phyloP scores from a whole-genome alignment of 2,329 filamentous ascomycete species.

The Lachnellula willkommii region DNA sequence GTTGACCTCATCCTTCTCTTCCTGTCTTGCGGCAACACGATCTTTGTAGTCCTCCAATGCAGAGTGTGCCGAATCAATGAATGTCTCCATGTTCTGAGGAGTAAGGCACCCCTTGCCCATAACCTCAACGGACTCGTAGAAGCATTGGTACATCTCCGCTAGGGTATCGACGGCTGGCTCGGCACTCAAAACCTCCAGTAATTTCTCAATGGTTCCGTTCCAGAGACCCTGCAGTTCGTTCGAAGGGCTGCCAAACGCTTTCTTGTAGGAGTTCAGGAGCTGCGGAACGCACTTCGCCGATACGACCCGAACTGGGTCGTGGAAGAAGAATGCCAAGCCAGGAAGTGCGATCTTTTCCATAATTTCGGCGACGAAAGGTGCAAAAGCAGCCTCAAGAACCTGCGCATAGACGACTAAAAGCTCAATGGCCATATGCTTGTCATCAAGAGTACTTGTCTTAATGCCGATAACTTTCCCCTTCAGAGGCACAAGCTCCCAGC shows the following conservation, averaged over 20 bases:
- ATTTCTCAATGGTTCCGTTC: slow-evolving; percentile 78
- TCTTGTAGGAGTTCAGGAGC: slow-evolving; percentile 89
- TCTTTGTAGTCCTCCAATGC: slow-evolving; percentile 90
- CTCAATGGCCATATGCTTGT: slow-evolving; percentile 99
- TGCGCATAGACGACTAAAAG: slow-evolving; percentile 95
- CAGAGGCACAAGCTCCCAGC: slow-evolving; percentile 94
- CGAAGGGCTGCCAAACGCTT: slow-evolving; percentile 76
- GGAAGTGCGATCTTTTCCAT: slow-evolving; percentile 96
- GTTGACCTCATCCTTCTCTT: slow-evolving; percentile 68
- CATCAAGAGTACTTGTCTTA: slow-evolving; percentile 91
- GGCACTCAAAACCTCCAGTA: slow-evolving; percentile 86
- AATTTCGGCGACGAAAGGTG: slow-evolving; percentile 84
- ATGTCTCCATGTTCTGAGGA: slow-evolving; percentile 72
- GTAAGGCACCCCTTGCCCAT: slow-evolving; percentile 80
- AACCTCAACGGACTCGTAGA: slow-evolving; percentile 96
- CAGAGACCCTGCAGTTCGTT: slow-evolving; percentile 77
- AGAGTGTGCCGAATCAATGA: slow-evolving; percentile 79
- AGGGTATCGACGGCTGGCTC: slow-evolving; percentile 95
- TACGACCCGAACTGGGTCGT: slow-evolving; percentile 91
- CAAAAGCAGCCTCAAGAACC: slow-evolving; percentile 87
- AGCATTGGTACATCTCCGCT: slow-evolving; percentile 99
- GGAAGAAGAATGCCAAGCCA: slow-evolving; percentile 96
- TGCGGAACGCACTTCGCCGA: slow-evolving; percentile 93
- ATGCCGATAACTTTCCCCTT: slow-evolving; percentile 99
- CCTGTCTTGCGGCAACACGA: slow-evolving; percentile 74